These are phyloP conservation scores for Boletus pseudopeckii DNA, from an alignment of 768 basidiomycete species.

Conservation along the genomic window DNA sequence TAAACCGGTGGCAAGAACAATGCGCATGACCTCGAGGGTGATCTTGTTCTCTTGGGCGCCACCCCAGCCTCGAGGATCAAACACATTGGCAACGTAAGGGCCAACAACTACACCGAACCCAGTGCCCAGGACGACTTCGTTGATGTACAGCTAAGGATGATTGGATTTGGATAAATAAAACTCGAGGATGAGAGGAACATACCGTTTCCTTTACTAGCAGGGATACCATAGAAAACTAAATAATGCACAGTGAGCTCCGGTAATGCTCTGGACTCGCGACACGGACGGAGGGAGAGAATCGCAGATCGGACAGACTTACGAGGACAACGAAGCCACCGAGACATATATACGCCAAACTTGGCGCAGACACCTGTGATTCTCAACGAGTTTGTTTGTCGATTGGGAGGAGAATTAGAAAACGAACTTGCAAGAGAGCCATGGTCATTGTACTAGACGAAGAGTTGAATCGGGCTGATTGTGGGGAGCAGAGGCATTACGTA, in stretches of 20 bases:
- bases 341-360: slow-evolving; percentile 58
- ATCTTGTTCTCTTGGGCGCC: slow-evolving; percentile 49
- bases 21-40: slow-evolving; percentile 82
- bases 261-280: background rate
- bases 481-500: too few relatives aligned
- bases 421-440: slow-evolving; percentile 23
- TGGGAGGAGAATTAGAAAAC: slow-evolving; percentile 5
- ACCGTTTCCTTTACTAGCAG: slow-evolving; percentile 82
- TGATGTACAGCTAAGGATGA: slow-evolving; percentile 67
- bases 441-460: slow-evolving; percentile 10
- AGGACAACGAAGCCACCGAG: slow-evolving; percentile 55
- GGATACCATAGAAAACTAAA: slow-evolving; percentile 80
- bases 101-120: slow-evolving; percentile 59
- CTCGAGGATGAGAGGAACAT: slow-evolving; percentile 7
- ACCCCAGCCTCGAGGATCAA: slow-evolving; percentile 82
- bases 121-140: slow-evolving; percentile 92
- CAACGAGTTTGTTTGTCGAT: slow-evolving; percentile 22
- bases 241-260: background rate
- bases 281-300: background rate
- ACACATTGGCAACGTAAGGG: slow-evolving; percentile 65
- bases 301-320: slow-evolving; percentile 26
- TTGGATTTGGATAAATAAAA: too few relatives aligned
- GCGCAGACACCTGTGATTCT: slow-evolving; percentile 44
- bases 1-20: slow-evolving; percentile 87
- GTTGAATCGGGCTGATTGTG: too few relatives aligned